Evolutionary conservation across 2,329 filamentous ascomycete genomes (phyloP), one percentile per base, ranked within the genome.

Genomic region (Beauveria asiatica): DNA sequence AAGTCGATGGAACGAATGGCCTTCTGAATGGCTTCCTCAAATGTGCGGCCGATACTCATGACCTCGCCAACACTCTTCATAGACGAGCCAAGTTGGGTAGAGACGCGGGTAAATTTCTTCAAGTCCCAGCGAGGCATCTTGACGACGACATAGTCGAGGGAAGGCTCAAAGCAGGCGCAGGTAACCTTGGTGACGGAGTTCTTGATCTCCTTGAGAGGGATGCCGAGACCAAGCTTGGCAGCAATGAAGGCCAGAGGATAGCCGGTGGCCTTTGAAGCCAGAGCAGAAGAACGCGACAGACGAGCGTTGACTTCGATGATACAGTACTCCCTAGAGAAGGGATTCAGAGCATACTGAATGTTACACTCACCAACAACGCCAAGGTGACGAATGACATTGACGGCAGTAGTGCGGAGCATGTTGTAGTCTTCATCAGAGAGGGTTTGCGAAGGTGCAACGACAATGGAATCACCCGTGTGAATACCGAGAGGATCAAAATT

Each of bases 61-160:
- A 99, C 94, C 74, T 99, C 94, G 70, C 94, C 94, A 57, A 99
- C 92, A 83, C 91, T 96, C 87, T 97, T 99, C 94, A 99, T 99
- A 13, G 93, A 96, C 3, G 94, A 97, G 33, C 92, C 93, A 25
- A 99, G 87, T 70, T 95, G 88, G 1, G 92, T 97, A 4, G 93
- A 97, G 23, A 97, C 94, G 66, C 94, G 87, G 30, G 90, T 96
- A 76, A 99, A 99, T 78, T 99, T 99, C 82, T 97, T 97, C 70
- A 99, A 77, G 76, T 99, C 94, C 94, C 94, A 99, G 67, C 94
- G 85, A 51, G 94, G 94, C 79, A 99, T 97, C 84, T 99, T 99
- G 67, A 97, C 93, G 19, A 97, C 94, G 57, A 95, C 90, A 72
- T 99, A 99, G 74, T 99, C 94, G 16, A 99, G 85, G 16, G 94